Conservation (phyloP, 2,329 filamentous ascomycete species). For the Cladosporium sp. region DNA sequence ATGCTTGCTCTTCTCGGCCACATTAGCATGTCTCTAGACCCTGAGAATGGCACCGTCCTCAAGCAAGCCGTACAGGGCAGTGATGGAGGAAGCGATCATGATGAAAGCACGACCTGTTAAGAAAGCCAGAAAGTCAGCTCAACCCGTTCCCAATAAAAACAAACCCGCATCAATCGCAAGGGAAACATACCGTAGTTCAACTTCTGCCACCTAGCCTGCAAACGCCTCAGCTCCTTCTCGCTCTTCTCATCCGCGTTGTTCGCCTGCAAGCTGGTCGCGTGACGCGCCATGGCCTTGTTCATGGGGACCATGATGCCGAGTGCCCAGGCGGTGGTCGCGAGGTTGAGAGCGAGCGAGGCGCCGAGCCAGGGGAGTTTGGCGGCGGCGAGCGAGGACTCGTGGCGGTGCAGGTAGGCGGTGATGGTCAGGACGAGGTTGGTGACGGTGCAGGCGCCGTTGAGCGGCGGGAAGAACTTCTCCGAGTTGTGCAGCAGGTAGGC, state of each 20-base stretch:
- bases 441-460: slow-evolving; percentile 35
- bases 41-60: slow-evolving; percentile 17
- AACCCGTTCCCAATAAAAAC: background rate
- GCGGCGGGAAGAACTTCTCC: slow-evolving; percentile 35
- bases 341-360: slow-evolving; percentile 26
- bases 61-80: slow-evolving; percentile 16
- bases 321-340: slow-evolving; percentile 34
- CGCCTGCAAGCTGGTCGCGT: slow-evolving; percentile 27
- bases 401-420: slow-evolving; percentile 30
- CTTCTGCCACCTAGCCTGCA: slow-evolving; percentile 32
- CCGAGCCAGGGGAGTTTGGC: slow-evolving; percentile 31
- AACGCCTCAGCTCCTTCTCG: slow-evolving; percentile 32
- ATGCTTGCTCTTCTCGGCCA: background rate
- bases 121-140: slow-evolving; percentile 14
- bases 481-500: slow-evolving; percentile 33
- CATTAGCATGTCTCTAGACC: background rate
- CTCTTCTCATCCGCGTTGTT: slow-evolving; percentile 29
- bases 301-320: slow-evolving; percentile 35
- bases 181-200: slow-evolving; percentile 31
- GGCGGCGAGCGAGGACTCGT: slow-evolving; percentile 23
- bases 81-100: slow-evolving; percentile 25
- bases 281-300: slow-evolving; percentile 33
- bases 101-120: slow-evolving; percentile 28
- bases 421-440: slow-evolving; percentile 32
- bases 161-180: background rate